Percentiles rank a stretch among this genome's conserved stretches.
These are phyloP conservation scores for Leccinum angustisporum DNA, from an alignment of 1,284 basidiomycete species.

Conservation along the genomic window DNA sequence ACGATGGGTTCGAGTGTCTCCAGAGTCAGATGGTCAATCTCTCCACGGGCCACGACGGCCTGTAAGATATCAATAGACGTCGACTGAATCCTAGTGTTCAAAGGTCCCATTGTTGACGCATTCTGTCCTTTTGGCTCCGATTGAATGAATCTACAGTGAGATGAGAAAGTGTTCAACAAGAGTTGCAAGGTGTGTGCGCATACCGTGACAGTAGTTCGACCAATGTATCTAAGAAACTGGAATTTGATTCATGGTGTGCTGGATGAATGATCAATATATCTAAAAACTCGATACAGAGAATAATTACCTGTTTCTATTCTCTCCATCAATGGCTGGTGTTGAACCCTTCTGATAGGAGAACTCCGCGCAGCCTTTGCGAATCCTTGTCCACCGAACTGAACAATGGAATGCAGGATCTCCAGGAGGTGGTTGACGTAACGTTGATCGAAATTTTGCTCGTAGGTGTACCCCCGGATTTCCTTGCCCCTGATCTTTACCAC, in stretches of 20 bases:
- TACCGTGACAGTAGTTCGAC: conserved; percentile 70
- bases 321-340: conserved; percentile 56
- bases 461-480: conserved; percentile 65
- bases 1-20: conserved; percentile 70
- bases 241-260: conserved; percentile 58
- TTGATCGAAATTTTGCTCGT: conserved; percentile 79
- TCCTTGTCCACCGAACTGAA: conserved; percentile 86
- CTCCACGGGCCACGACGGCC: conserved; percentile 75
- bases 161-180: not conserved
- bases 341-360: conserved; percentile 60
- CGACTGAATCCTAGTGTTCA: conserved; percentile 71
- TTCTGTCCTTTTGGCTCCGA: conserved; percentile 64
- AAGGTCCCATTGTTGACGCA: conserved; percentile 52
- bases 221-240: conserved; percentile 74
- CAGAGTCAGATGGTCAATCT: conserved; percentile 60
- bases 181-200: conserved; percentile 17
- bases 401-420: conserved; percentile 75
- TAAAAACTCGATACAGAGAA: not conserved
- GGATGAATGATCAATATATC: conserved; percentile 18
- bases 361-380: conserved; percentile 71
- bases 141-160: conserved; percentile 61
- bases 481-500: conserved; percentile 58
- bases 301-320: conserved; percentile 57
- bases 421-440: conserved; percentile 69
- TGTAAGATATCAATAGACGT: conserved; percentile 82